These are phyloP conservation scores for Colletotrichum zoysiae DNA, from an alignment of 2,329 filamentous ascomycete species.

Conservation along the genomic window DNA sequence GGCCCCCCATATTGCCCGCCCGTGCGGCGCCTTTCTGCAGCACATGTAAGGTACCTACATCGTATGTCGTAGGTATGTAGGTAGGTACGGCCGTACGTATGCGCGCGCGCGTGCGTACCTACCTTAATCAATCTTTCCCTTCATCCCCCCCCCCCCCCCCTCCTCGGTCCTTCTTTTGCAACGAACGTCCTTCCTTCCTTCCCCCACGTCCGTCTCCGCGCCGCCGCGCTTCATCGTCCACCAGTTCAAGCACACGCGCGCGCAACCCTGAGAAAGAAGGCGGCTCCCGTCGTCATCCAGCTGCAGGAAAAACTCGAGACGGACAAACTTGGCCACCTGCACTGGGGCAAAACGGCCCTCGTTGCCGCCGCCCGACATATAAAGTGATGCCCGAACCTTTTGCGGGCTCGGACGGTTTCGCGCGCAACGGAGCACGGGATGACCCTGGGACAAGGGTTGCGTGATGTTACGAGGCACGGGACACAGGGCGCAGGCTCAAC, in stretches of 20 bases:
- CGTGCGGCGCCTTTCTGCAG: conserved; percentile 30
- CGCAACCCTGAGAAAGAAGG: not conserved
- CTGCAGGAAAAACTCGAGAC: not conserved
- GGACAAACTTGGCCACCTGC: not conserved
- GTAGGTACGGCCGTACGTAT: not conserved
- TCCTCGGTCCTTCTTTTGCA: not conserved
- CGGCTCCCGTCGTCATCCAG: not conserved
- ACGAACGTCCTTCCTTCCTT: not conserved
- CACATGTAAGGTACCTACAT: no score
- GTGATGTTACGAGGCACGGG: conserved; percentile 29
- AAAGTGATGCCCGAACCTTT: conserved; percentile 15
- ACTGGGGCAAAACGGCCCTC: not conserved
- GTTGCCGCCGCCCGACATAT: conserved; percentile 2
- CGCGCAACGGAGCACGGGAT: conserved; percentile 8
- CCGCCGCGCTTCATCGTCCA: conserved; percentile 11
- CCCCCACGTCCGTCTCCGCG: conserved; percentile 1
- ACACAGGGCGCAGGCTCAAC: not conserved
- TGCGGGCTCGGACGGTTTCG: conserved; percentile 22
- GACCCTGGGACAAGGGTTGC: conserved; percentile 26
- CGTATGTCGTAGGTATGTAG: no score
- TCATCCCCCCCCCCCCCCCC: no score
- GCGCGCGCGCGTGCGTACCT: not conserved
- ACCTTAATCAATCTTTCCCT: conserved; percentile 16
- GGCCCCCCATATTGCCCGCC: conserved; percentile 16
- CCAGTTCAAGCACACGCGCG: not conserved